Evolutionary conservation across 164 flowering plant species (phyloP).

Genomic region (Warburgia ugandensis): DNA sequence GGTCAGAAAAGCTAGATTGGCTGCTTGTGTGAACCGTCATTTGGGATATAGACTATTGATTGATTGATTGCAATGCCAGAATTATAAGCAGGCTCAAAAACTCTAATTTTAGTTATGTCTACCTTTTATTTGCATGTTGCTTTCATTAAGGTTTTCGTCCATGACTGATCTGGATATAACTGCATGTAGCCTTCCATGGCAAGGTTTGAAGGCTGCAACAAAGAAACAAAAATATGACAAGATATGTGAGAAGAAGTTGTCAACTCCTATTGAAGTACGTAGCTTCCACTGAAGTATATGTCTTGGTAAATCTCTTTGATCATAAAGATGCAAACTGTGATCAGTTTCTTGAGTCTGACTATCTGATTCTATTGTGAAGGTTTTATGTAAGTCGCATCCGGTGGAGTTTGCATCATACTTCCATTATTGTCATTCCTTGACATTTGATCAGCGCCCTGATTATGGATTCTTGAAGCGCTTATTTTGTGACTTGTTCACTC

Average conservation of each 20-base stretch:
- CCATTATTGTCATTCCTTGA: slow-evolving; percentile 93
- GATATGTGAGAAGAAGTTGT: slow-evolving; percentile 92
- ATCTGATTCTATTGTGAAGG: slow-evolving; percentile 29
- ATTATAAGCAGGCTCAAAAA: too few species aligned
- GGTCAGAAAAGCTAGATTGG: too few species aligned
- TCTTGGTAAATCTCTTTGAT: background rate
- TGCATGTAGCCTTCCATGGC: slow-evolving; percentile 92
- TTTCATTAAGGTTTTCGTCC: too few species aligned
- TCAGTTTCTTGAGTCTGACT: too few species aligned
- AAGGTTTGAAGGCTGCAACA: slow-evolving; percentile 93
- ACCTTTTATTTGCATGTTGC: background rate
- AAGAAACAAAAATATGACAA: slow-evolving; percentile 98
- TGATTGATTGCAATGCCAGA: too few species aligned
- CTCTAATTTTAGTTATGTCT: background rate
- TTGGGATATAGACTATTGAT: too few species aligned
- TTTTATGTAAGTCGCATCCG: slow-evolving; percentile 85
- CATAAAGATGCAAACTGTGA: too few species aligned
- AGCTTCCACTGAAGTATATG: background rate
- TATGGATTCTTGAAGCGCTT: slow-evolving; percentile 95
- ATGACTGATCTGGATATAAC: slow-evolving; percentile 8
- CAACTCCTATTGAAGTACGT: slow-evolving; percentile 95
- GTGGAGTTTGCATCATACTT: slow-evolving; percentile 97
- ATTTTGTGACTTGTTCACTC: slow-evolving; percentile 85
- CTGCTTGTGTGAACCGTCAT: too few species aligned
- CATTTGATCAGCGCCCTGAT: slow-evolving; percentile 98